phyloP scores from a whole-genome alignment of 164 flowering plant genomes.

The Tetrastigma voinierianum region DNA sequence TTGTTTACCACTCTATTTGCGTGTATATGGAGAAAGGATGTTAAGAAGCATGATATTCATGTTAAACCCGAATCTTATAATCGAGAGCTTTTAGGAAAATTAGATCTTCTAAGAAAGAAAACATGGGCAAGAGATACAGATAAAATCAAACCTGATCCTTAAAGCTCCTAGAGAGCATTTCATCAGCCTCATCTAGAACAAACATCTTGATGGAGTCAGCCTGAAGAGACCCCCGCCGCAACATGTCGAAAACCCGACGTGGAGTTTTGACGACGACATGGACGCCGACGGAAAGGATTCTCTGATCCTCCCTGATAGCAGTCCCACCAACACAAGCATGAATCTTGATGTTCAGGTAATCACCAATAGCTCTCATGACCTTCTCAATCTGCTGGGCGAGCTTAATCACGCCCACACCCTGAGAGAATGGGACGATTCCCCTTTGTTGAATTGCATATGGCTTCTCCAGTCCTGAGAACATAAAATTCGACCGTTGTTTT shows the following conservation, averaged over 20 bases:
- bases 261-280: slow-evolving; percentile 60
- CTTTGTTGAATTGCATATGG: slow-evolving; percentile 62
- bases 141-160: slow-evolving; percentile 52
- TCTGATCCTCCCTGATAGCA: slow-evolving; percentile 48
- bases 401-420: too few relatives aligned
- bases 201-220: slow-evolving; percentile 44
- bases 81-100: too few relatives aligned
- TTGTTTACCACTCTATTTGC: too few relatives aligned
- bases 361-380: slow-evolving; percentile 58
- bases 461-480: slow-evolving; percentile 25
- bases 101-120: too few relatives aligned
- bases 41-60: too few relatives aligned
- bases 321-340: slow-evolving; percentile 66
- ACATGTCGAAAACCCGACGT: slow-evolving; percentile 55
- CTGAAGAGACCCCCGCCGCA: slow-evolving; percentile 45
- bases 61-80: too few relatives aligned
- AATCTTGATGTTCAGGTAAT: slow-evolving; percentile 47
- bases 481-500: too few relatives aligned
- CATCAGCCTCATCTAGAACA: slow-evolving; percentile 57
- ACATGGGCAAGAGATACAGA: background rate
- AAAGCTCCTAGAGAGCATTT: slow-evolving; percentile 55
- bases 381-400: too few relatives aligned
- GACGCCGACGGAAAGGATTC: slow-evolving; percentile 44
- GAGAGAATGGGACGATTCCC: slow-evolving; percentile 56
- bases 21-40: too few relatives aligned